Percentiles rank a stretch among this genome's conserved stretches.
Conservation (phyloP, 2,329 filamentous ascomycete species). For the Bipolaris victoriae region DNA sequence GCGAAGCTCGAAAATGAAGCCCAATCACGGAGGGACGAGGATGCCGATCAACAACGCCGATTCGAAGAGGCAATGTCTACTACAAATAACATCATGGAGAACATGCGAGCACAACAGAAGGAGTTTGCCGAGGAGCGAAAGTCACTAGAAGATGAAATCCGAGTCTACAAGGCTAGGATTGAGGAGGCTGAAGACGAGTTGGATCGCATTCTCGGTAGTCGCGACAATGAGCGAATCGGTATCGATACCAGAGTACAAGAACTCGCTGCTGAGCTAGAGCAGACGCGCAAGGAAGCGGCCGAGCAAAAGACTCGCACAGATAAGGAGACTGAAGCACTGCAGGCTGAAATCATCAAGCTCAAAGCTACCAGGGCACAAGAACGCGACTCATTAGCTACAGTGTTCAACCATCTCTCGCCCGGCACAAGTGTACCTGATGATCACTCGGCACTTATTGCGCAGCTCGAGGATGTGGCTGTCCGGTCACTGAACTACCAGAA, state of each 20-base stretch:
- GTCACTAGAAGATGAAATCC: slow-evolving; percentile 80
- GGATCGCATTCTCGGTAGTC: slow-evolving; percentile 79
- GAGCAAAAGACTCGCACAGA: slow-evolving; percentile 57
- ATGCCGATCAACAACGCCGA: slow-evolving; percentile 68
- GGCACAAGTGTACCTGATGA: slow-evolving; percentile 45
- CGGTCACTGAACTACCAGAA: slow-evolving; percentile 52
- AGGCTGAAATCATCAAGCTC: slow-evolving; percentile 62
- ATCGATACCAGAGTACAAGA: slow-evolving; percentile 71
- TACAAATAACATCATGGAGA: slow-evolving; percentile 91
- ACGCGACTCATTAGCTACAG: slow-evolving; percentile 37
- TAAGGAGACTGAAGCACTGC: slow-evolving; percentile 57
- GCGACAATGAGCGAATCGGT: slow-evolving; percentile 78
- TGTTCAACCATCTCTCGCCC: slow-evolving; percentile 50
- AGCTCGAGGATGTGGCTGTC: slow-evolving; percentile 54
- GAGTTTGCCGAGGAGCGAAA: slow-evolving; percentile 88
- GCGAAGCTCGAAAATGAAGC: slow-evolving; percentile 74
- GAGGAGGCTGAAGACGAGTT: slow-evolving; percentile 94
- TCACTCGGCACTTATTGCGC: slow-evolving; percentile 46
- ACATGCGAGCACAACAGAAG: slow-evolving; percentile 88
- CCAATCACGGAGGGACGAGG: slow-evolving; percentile 59
- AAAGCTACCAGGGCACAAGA: slow-evolving; percentile 51
- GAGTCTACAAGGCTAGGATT: slow-evolving; percentile 73
- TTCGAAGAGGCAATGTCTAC: slow-evolving; percentile 88
- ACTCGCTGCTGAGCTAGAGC: slow-evolving; percentile 74
- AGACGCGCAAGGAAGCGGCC: slow-evolving; percentile 56